Percentiles rank a stretch among this genome's conserved stretches.
These are phyloP conservation scores for Eragrostis curvula DNA, from an alignment of 176 grass and related monocot species.

Conservation along the genomic window DNA sequence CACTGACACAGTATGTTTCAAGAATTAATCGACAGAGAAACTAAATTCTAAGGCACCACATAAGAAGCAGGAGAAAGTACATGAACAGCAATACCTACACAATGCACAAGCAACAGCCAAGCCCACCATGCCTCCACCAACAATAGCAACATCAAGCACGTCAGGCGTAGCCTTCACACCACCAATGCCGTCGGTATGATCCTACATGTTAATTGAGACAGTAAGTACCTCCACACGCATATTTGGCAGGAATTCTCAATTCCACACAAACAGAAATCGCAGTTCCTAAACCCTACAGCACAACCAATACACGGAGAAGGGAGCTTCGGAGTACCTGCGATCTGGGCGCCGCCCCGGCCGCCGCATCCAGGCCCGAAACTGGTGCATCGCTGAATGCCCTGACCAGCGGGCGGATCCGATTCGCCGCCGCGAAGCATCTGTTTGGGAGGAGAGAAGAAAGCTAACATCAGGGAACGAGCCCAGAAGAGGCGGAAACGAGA, in stretches of 20 bases:
- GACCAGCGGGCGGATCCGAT: constrained; percentile 26
- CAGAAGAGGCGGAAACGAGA: not conserved
- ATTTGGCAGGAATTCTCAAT: not conserved
- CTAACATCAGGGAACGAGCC: not conserved
- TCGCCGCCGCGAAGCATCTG: constrained; percentile 42
- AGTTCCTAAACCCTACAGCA: not conserved
- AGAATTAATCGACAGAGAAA: not conserved
- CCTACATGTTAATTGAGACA: constrained; percentile 34
- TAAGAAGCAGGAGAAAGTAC: not conserved
- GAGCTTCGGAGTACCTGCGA: constrained; percentile 22
- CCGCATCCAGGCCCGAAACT: not conserved
- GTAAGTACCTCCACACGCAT: not conserved
- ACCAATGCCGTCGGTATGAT: constrained; percentile 25
- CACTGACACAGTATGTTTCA: not conserved
- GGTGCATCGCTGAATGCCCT: constrained; percentile 32
- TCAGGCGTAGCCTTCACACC: constrained; percentile 30
- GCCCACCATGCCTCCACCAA: constrained; percentile 97
- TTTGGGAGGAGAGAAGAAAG: not conserved
- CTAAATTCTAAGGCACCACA: not conserved
- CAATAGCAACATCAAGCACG: constrained; percentile 74
- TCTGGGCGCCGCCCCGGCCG: not conserved
- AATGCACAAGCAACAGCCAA: constrained; percentile 87
- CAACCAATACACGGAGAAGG: not conserved
- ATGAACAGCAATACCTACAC: constrained; percentile 72
- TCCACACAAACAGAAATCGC: not conserved